A percentile compares a stretch with the other conserved stretches of the same genome.
Evolutionary conservation across 768 basidiomycete species (phyloP).

Genomic region (Coprinopsis sp.): DNA sequence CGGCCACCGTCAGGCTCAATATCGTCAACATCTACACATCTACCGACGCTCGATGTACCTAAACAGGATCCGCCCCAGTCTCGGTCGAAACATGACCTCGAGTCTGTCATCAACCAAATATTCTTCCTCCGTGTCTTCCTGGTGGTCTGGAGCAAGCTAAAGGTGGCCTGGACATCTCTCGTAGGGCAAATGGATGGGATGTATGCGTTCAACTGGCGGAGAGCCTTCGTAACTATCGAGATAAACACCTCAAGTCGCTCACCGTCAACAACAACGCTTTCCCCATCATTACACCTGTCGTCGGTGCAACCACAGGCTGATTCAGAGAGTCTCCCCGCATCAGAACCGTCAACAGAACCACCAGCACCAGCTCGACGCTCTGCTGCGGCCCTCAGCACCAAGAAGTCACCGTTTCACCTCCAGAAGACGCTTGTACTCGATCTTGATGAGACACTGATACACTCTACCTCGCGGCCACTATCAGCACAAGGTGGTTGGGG

Average conservation of each 20-base stretch:
- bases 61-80: slow-evolving; percentile 24
- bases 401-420: slow-evolving; percentile 69
- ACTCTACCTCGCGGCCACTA: slow-evolving; percentile 86
- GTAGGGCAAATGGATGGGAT: slow-evolving; percentile 14
- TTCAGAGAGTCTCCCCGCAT: not conserved
- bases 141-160: slow-evolving; percentile 65
- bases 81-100: slow-evolving; percentile 36
- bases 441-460: slow-evolving; percentile 97
- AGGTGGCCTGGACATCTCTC: slow-evolving; percentile 55
- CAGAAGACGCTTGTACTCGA: slow-evolving; percentile 97
- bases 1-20: slow-evolving; percentile 6
- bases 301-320: slow-evolving; percentile 1
- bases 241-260: not conserved
- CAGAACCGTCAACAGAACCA: slow-evolving; percentile 7
- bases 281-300: slow-evolving; percentile 3
- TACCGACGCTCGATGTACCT: slow-evolving; percentile 21
- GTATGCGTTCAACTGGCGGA: slow-evolving; percentile 13
- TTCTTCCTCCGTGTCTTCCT: slow-evolving; percentile 70
- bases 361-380: slow-evolving; percentile 33
- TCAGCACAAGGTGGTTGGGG: slow-evolving; percentile 50
- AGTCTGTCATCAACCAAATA: slow-evolving; percentile 49
- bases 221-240: slow-evolving; percentile 3
- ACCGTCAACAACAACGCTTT: slow-evolving; percentile 1
- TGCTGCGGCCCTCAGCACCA: slow-evolving; percentile 45
- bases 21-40: slow-evolving; percentile 15